These are phyloP conservation scores for Avena eriantha DNA, from an alignment of 176 grass and related monocot genomes.

Conservation along the genomic window DNA sequence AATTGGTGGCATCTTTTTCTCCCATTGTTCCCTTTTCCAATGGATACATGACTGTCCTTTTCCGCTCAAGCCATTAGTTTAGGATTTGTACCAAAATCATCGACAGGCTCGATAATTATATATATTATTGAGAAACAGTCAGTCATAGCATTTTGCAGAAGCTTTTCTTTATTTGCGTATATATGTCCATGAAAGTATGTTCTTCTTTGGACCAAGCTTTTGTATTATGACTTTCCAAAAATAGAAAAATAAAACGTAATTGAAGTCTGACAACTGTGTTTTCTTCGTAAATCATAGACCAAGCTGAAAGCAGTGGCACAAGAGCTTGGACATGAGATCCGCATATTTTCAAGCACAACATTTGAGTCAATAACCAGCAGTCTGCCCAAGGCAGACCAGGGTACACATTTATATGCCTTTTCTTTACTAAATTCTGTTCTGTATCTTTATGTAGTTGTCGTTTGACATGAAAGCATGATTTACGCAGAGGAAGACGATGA, in stretches of 20 bases:
- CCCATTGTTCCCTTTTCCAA: neutral
- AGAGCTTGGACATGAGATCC: slow-evolving; percentile 76
- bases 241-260: neutral
- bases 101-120: neutral
- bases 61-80: neutral
- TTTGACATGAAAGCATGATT: slow-evolving; percentile 39
- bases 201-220: neutral
- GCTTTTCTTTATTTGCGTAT: neutral
- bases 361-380: slow-evolving; percentile 46
- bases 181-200: neutral
- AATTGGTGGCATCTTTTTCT: slow-evolving; percentile 1
- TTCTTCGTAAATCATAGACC: slow-evolving; percentile 61
- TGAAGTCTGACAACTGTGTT: neutral
- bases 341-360: slow-evolving; percentile 69
- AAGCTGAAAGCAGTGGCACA: slow-evolving; percentile 66
- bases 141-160: neutral
- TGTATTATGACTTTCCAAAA: neutral
- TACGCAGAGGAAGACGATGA: slow-evolving; percentile 84
- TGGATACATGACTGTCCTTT: slow-evolving; percentile 10
- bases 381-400: slow-evolving; percentile 61
- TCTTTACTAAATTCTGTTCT: neutral
- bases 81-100: neutral
- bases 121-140: neutral
- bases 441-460: neutral
- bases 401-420: slow-evolving; percentile 40